Base-by-base conservation (phyloP, 805 yeast species). In the Metschnikowia lochheadii region DNA sequence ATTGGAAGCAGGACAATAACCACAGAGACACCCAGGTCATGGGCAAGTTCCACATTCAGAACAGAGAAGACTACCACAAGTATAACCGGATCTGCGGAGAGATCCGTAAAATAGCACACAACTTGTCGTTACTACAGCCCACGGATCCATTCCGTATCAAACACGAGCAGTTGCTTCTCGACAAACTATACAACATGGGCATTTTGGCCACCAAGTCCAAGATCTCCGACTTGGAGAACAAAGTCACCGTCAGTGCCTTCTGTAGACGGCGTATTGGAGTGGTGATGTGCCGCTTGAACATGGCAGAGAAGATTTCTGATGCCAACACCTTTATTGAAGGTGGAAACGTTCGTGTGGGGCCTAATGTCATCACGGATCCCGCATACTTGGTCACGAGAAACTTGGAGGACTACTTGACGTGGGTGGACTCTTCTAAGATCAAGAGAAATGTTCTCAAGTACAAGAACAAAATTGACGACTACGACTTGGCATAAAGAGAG, bases 301-400 rank as follows among this genome's bases (percentile, higher is more conserved):
- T 94, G 99, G 91, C 96, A 0, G 90, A 92, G 62, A 87, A 85
- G 40, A 77, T 92, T 23, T 72, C 79, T 29, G 97, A 91, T 68
- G 99, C 98, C 0, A 87, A 91, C 23, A 88, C 88, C 44, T 89
- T 88, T 65, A 79, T 95, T 13, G 97, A 94, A 64, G 98, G 94
- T 67, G 99, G 99, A 2, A 98, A 94, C 63, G 96, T 94, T 2
- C 80, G 99, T 59, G 96, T 94, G 6, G 99, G 99, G 0, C 98
- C 98, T 11, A 87, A 89, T 64, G 85, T 95, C 26, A 85, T 95
- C 40, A 91, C 97, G 0, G 99, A 94, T 67, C 95, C 98, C 3
- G 97, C 98, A 0, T 92, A 85, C 65, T 75, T 95, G 60, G 94
- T 94, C 5, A 92, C 97, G 2, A 80, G 97, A 64, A 89, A 83